Evolutionary conservation across 2,329 filamentous ascomycete species (phyloP), one percentile per base, ranked within the genome.

Genomic region (Orbilia javanica): DNA sequence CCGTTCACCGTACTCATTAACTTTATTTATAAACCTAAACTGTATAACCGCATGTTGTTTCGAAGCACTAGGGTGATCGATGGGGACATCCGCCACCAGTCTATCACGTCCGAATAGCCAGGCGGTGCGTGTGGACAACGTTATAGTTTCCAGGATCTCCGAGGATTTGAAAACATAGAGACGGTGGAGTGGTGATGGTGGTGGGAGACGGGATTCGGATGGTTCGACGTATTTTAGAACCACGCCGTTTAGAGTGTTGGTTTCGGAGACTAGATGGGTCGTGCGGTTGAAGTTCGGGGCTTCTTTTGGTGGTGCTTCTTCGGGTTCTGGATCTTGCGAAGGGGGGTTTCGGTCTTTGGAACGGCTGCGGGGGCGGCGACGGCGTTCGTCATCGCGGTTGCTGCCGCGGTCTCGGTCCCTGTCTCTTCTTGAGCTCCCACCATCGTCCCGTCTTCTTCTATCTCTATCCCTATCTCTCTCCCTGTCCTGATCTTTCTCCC

Each of bases 211-310:
- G 62, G 95, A 93, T 86, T 99, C 96, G 10, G 93, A 86, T 0
- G 96, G 96, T 84, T 99, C 96, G 85, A 97, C 93, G 84, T 99
- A 99, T 86, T 98, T 98, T 55, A 99, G 88, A 2, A 93, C 90
- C 68, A 97, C 90, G 72, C 93, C 93, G 82, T 90, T 90, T 79
- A 96, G 90, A 6, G 90, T 90, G 83, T 99, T 98, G 64, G 94
- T 94, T 80, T 93, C 94, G 52, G 94, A 93, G 1, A 96, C 96
- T 18, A 99, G 87, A 6, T 92, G 87, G 29, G 96, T 96, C 0
- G 94, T 94, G 36, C 87, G 89, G 20, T 88, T 89, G 84, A 92
- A 97, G 84, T 97, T 99, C 46, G 94, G 92, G 84, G 94, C 94
- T 83, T 98, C 91, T 82, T 96, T 94, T 75, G 91, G 90, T 10